Base-by-base conservation (phyloP, 495 filamentous ascomycete species). In the Xylaria scruposa region DNA sequence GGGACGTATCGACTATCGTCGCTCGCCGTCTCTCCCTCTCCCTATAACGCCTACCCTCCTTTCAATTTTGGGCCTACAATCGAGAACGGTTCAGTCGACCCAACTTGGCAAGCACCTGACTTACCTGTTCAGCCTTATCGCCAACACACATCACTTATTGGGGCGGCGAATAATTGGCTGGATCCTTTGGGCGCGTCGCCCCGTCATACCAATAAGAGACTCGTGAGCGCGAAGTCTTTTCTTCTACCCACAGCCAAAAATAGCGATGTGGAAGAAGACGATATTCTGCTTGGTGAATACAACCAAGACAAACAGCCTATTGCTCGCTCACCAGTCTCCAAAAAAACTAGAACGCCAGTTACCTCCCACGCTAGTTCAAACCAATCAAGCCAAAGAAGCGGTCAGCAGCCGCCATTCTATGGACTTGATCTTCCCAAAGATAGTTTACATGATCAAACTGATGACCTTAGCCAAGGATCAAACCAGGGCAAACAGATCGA, bases 21-120 rank as follows among this genome's bases (percentile, higher is more conserved):
- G 19, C 26, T 53, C 36, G 74, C 72, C 5, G 72, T 71, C 40
- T 62, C 73, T 29, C 33, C 54, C 10, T 36, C 68, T 59, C 66
- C 71, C 46, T 72, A 70, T 12, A 59, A 36, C 6, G 24, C 49
- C 36, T n/a, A 64, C 12, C 62, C 72, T 13, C 74, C 67, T 13
- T 72, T 67, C 36, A 64, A 72, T 31, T 72, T 75, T n/a, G 72
- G 70, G 2, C 47, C 33, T 10, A 58, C 74, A 51, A 71, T 74
- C 29, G 46, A 24, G 21, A 71, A 72, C 24, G 17, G 33, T 6
- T 49, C 70, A 44, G 54, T 73, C 33, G 77, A 79, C 40, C 76
- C 77, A 24, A 67, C 71, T 38, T 79, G 77, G 77, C 71, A 75
- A 67, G 59, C 73, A 46, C 77, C 77, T 1, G 76, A 79, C 1